These are phyloP conservation scores for Nevesoporus exiguus DNA, from an alignment of 768 basidiomycete genomes.

Conservation along the genomic window DNA sequence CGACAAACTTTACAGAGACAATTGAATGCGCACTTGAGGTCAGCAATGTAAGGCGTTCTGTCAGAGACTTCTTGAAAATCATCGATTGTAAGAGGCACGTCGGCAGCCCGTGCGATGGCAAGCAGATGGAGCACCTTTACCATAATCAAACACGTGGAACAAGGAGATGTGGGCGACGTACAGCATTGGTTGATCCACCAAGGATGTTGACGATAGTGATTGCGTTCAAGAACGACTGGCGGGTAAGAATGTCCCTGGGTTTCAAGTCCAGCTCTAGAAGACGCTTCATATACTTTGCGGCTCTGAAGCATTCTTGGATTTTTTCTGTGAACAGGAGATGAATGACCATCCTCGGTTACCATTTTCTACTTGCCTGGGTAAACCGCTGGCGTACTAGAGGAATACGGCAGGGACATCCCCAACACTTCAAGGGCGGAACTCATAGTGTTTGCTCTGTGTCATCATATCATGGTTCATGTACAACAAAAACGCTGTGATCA, in stretches of 20 bases:
- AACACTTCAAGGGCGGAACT: conserved; percentile 79
- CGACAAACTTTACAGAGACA: not conserved
- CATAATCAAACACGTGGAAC: conserved; percentile 5
- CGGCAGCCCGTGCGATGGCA: conserved; percentile 81
- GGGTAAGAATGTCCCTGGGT: conserved; percentile 72
- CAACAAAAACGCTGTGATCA: not conserved
- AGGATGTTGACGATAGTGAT: conserved; percentile 75
- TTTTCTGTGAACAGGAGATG: conserved; percentile 49
- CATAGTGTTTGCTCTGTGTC: conserved; percentile 77
- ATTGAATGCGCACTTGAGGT: conserved; percentile 56
- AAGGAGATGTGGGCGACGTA: conserved; percentile 31
- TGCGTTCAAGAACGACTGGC: conserved; percentile 76
- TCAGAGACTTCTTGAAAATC: conserved; percentile 83
- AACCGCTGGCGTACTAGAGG: conserved; percentile 66
- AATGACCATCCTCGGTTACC: not conserved
- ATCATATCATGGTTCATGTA: not conserved
- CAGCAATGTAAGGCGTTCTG: conserved; percentile 80
- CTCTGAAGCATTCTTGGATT: conserved; percentile 75
- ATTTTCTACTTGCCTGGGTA: conserved; percentile 49
- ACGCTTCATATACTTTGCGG: conserved; percentile 71
- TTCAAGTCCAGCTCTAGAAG: conserved; percentile 78
- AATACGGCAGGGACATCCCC: conserved; percentile 84
- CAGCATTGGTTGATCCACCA: conserved; percentile 87
- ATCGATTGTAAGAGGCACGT: conserved; percentile 71
- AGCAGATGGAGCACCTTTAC: conserved; percentile 74